Conservation (phyloP, 441 rosid genomes). For the Gossypium schwendimanii region DNA sequence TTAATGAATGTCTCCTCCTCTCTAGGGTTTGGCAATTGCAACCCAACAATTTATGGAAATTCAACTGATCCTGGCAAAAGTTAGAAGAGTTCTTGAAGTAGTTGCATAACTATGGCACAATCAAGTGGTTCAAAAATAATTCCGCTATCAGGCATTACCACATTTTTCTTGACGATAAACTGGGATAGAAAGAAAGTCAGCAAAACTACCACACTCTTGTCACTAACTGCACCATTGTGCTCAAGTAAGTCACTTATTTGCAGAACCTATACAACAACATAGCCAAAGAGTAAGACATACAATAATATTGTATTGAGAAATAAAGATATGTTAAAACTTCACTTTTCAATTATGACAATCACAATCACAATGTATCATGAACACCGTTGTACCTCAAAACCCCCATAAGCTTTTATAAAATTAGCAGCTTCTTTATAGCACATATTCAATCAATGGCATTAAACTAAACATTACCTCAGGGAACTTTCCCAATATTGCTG, state of each 20-base stretch:
- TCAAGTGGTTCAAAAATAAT: neutral
- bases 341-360: neutral
- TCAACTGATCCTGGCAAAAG: constrained; percentile 59
- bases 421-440: neutral
- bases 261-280: constrained; percentile 47
- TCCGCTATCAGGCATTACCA: constrained; percentile 32
- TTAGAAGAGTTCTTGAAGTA: constrained; percentile 14
- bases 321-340: neutral
- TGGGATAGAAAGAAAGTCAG: constrained; percentile 71
- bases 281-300: neutral
- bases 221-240: constrained; percentile 61
- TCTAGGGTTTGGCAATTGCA: constrained; percentile 55
- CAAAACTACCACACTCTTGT: constrained; percentile 60
- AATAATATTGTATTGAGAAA: neutral
- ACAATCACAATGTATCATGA: neutral
- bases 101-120: constrained; percentile 15
- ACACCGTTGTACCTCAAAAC: neutral
- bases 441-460: neutral
- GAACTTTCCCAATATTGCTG: constrained; percentile 67
- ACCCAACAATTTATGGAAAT: constrained; percentile 77
- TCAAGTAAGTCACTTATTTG: constrained; percentile 84
- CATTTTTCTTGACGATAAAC: constrained; percentile 53
- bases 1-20: constrained; percentile 45
- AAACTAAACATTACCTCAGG: constrained; percentile 58
- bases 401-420: neutral